A percentile compares a stretch with the other conserved stretches of the same genome.
phyloP scores from a whole-genome alignment of 2,329 filamentous ascomycete genomes.

The Dothistroma septosporum region DNA sequence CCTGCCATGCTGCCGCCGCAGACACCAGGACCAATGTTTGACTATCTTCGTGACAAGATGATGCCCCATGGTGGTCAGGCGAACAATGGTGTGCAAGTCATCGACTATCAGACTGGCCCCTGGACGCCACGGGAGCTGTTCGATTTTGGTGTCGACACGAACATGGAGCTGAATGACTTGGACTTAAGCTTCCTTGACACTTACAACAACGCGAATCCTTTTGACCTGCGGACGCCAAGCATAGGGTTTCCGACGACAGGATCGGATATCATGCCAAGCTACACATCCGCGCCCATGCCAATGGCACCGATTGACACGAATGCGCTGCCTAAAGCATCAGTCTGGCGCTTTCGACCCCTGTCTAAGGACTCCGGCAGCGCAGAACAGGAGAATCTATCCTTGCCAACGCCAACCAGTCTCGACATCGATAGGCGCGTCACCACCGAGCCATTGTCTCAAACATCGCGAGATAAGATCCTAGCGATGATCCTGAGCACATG shows the following conservation, averaged over 20 bases:
- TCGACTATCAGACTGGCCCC: slow-evolving; percentile 35
- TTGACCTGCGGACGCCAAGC: slow-evolving; percentile 35
- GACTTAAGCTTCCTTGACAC: slow-evolving; percentile 45
- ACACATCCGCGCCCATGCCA: slow-evolving; percentile 31
- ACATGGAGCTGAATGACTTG: slow-evolving; percentile 44
- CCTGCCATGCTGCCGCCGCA: slow-evolving; percentile 31
- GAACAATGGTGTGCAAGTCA: slow-evolving; percentile 25
- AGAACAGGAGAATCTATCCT: slow-evolving; percentile 39
- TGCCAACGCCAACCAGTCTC: slow-evolving; percentile 37
- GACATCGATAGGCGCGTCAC: slow-evolving; percentile 41
- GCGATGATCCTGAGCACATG: slow-evolving; percentile 60
- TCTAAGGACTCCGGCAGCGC: slow-evolving; percentile 35
- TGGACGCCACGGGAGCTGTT: slow-evolving; percentile 44
- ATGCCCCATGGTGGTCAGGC: slow-evolving; percentile 22
- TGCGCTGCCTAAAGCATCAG: slow-evolving; percentile 40
- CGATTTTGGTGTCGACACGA: slow-evolving; percentile 44
- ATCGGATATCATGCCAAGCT: slow-evolving; percentile 34
- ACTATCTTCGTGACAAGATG: slow-evolving; percentile 35
- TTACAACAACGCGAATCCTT: slow-evolving; percentile 44
- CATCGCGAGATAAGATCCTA: slow-evolving; percentile 56
- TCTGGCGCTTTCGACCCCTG: slow-evolving; percentile 44
- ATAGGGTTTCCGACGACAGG: slow-evolving; percentile 32
- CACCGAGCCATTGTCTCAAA: slow-evolving; percentile 40
- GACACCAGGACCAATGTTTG: slow-evolving; percentile 29
- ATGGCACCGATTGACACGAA: slow-evolving; percentile 29